phyloP scores from a whole-genome alignment of 345 rosid genomes.

The Moringa oleifera region DNA sequence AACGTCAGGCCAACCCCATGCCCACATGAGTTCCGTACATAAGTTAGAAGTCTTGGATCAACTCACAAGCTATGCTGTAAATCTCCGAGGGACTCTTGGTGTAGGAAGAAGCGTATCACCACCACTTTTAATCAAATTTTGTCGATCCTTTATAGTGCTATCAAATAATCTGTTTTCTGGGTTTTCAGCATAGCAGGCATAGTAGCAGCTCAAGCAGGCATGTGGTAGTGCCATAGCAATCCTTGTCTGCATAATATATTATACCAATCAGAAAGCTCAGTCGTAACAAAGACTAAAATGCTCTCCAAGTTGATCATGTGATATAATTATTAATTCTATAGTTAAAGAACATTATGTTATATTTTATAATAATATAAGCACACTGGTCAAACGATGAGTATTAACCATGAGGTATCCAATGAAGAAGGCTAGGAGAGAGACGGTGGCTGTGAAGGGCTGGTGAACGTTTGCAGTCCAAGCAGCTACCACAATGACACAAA shows the following conservation, averaged over 20 bases:
- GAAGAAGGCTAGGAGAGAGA: constrained; percentile 68
- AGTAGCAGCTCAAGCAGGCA: constrained; percentile 94
- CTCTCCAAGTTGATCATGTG: constrained; percentile 16
- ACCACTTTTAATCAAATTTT: constrained; percentile 35
- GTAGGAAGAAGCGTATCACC: constrained; percentile 53
- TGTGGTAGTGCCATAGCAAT: constrained; percentile 96
- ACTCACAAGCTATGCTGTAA: no score
- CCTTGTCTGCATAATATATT: constrained; percentile 53
- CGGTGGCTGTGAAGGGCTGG: constrained; percentile 66
- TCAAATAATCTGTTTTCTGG: constrained; percentile 71
- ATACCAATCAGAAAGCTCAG: constrained; percentile 9
- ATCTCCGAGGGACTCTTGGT: constrained; percentile 53
- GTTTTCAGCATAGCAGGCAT: constrained; percentile 87
- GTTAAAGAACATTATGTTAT: no score
- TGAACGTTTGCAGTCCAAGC: constrained; percentile 73
- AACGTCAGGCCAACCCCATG: no score
- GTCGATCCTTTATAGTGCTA: constrained; percentile 52
- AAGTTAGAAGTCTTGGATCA: no score
- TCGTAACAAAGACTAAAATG: neutral
- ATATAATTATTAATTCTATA: neutral
- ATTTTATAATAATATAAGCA: no score
- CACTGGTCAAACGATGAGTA: neutral
- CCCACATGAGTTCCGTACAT: constrained; percentile 8
- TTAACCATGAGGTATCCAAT: constrained; percentile 94
- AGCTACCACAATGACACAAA: constrained; percentile 76